Conservation (phyloP, 768 basidiomycete genomes). For the Cystofilobasidium capitatum region DNA sequence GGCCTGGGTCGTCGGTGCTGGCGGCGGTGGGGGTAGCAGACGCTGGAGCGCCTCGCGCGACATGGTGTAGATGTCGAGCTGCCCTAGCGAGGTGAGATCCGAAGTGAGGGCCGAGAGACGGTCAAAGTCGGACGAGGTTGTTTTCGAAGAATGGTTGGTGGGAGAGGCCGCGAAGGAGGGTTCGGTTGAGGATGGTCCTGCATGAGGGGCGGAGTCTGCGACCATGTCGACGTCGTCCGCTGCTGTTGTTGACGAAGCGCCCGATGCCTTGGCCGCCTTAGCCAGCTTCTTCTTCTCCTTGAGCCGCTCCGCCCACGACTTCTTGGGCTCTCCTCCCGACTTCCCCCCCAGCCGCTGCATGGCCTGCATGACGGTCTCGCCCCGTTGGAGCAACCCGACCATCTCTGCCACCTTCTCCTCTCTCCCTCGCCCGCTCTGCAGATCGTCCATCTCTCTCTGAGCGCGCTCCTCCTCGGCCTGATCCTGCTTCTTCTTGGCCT, state of each 20-base stretch:
- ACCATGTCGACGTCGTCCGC: constrained; percentile 18
- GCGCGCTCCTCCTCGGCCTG: constrained; percentile 60
- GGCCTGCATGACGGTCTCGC: constrained; percentile 83
- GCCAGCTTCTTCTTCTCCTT: constrained; percentile 30
- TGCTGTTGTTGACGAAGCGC: constrained; percentile 22
- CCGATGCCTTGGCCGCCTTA: constrained; percentile 20
- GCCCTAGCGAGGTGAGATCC: constrained; percentile 35
- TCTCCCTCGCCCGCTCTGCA: constrained; percentile 30
- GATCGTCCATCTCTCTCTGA: constrained; percentile 54
- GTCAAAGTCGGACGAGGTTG: constrained; percentile 33
- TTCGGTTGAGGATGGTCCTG: constrained; percentile 24
- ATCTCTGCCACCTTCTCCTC: constrained; percentile 43
- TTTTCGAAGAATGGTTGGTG: neutral
- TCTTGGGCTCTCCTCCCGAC: constrained; percentile 38
- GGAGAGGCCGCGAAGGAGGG: constrained; percentile 27
- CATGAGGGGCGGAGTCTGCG: too few species aligned
- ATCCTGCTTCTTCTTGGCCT: constrained; percentile 63
- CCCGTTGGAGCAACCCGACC: constrained; percentile 66
- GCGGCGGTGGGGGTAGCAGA: constrained; percentile 33
- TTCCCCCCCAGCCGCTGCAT: constrained; percentile 65
- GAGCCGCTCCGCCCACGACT: constrained; percentile 43
- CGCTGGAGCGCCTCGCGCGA: constrained; percentile 39
- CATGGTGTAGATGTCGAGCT: constrained; percentile 40
- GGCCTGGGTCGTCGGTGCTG: neutral
- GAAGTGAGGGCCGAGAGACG: constrained; percentile 38